phyloP scores from a whole-genome alignment of 495 filamentous ascomycete species.

The Apodospora peruviana region DNA sequence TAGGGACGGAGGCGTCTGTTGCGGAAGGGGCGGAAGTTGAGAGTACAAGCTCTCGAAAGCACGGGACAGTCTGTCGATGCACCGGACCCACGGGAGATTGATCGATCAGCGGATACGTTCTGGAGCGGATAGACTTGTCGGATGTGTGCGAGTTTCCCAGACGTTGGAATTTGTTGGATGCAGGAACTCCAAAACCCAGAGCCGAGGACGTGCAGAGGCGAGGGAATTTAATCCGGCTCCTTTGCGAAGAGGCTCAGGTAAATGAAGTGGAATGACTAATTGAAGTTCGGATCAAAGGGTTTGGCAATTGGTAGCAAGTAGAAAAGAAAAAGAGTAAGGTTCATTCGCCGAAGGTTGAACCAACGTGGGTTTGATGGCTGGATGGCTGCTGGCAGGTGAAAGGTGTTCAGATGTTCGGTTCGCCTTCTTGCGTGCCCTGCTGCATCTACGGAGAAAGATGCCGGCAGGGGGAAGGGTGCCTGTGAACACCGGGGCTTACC shows the following conservation, averaged over 20 bases:
- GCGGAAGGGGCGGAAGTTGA: background rate
- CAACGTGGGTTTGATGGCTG: slow-evolving; percentile 2
- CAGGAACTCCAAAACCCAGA: slow-evolving; percentile 6
- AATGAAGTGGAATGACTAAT: background rate
- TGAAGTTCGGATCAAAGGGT: background rate
- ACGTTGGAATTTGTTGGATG: too few species aligned
- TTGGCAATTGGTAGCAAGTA: background rate
- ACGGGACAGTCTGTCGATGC: too few species aligned
- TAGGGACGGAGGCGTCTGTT: background rate
- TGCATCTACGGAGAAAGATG: slow-evolving; percentile 20
- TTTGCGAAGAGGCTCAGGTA: background rate
- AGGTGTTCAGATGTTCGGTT: slow-evolving; percentile 32
- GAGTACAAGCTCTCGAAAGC: too few species aligned
- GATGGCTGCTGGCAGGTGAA: slow-evolving; percentile 20
- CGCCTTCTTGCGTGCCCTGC: slow-evolving; percentile 9
- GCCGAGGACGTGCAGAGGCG: slow-evolving; percentile 1
- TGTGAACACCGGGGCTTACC: slow-evolving; percentile 6
- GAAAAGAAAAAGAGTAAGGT: background rate
- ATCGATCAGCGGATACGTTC: too few species aligned
- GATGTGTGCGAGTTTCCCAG: too few species aligned
- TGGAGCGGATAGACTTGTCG: too few species aligned
- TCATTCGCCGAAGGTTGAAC: too few species aligned
- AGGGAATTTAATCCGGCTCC: background rate
- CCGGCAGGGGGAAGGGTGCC: slow-evolving; percentile 10
- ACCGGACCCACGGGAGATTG: too few species aligned